Conservation (phyloP, 169 alveolate genomes). For the Cryptosporidium parvum region DNA sequence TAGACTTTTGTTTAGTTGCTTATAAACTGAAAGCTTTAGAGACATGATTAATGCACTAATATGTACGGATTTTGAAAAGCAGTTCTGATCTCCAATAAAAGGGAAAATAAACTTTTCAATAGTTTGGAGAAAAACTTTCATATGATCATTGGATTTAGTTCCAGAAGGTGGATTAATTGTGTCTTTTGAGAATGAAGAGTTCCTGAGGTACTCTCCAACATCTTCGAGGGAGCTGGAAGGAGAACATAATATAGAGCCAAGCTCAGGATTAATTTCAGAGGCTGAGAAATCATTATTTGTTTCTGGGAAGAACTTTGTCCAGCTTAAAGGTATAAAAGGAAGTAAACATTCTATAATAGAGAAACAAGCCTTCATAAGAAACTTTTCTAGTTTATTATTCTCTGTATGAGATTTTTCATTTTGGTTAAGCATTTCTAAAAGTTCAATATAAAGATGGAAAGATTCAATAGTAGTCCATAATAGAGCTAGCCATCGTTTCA, state of each 20-base stretch:
- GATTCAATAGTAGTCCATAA: slow-evolving; percentile 28
- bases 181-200: slow-evolving; percentile 4
- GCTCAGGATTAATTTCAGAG: slow-evolving; percentile 14
- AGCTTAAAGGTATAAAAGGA: slow-evolving; percentile 37
- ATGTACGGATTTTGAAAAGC: slow-evolving; percentile 44
- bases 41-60: slow-evolving; percentile 24
- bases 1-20: slow-evolving; percentile 22
- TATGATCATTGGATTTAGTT: neutral
- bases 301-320: slow-evolving; percentile 36
- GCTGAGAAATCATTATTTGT: neutral
- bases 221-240: slow-evolving; percentile 14
- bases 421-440: neutral
- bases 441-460: neutral
- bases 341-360: slow-evolving; percentile 7
- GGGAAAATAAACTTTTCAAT: slow-evolving; percentile 43
- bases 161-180: neutral
- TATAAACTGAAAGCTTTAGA: slow-evolving; percentile 35
- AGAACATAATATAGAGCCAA: neutral
- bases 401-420: neutral
- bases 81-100: slow-evolving; percentile 42
- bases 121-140: neutral
- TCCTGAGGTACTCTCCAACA: neutral
- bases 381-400: slow-evolving; percentile 5
- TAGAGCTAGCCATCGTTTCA: slow-evolving; percentile 30
- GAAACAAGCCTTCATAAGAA: slow-evolving; percentile 32